Conservation (phyloP, 257 asterid species). For the Ehretia macrophylla region DNA sequence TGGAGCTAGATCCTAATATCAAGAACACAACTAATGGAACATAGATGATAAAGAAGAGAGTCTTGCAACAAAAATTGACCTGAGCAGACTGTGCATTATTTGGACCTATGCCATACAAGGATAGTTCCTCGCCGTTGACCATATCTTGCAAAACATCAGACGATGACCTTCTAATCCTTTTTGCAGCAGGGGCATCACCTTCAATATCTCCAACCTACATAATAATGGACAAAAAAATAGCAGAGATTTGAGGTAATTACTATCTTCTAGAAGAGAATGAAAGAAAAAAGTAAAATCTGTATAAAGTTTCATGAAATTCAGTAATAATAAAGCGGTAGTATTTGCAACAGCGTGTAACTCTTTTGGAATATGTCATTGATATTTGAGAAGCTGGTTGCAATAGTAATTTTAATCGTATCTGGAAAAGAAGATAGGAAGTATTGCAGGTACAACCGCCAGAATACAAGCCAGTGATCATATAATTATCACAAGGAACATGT, state of each 20-base stretch:
- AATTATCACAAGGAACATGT: no score
- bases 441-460: no score
- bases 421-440: no score
- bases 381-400: no score
- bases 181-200: slow-evolving; percentile 65
- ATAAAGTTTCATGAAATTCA: no score
- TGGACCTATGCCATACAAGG: slow-evolving; percentile 71
- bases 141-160: slow-evolving; percentile 87
- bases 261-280: neutral
- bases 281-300: no score
- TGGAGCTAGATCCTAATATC: no score
- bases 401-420: no score
- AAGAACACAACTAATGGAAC: slow-evolving; percentile 3
- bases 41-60: slow-evolving; percentile 13
- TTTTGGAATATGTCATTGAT: no score
- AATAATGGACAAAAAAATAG: slow-evolving; percentile 20
- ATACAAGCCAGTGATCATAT: no score
- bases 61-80: slow-evolving; percentile 40
- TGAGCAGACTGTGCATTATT: slow-evolving; percentile 74
- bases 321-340: no score
- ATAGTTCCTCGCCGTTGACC: slow-evolving; percentile 76
- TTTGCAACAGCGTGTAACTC: no score
- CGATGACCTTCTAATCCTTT: slow-evolving; percentile 74
- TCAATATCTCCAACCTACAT: slow-evolving; percentile 89
- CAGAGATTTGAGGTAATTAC: slow-evolving; percentile 6